Evolutionary conservation across 495 filamentous ascomycete genomes (phyloP).

Genomic region (Trichoderma erinaceum): DNA sequence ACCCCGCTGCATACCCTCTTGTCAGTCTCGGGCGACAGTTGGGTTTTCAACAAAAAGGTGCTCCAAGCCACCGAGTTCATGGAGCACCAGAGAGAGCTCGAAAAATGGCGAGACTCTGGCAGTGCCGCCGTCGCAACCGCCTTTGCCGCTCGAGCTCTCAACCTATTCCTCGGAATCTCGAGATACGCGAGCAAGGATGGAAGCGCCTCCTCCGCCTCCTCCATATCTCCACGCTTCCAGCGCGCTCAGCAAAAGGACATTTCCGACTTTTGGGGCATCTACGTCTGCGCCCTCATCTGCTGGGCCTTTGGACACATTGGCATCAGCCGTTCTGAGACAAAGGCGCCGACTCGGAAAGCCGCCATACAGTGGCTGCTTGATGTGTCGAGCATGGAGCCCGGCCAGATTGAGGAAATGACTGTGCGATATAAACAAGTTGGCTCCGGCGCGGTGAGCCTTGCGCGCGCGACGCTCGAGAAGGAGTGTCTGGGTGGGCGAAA

Average conservation of each 20-base stretch:
- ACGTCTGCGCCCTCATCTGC: slow-evolving; percentile 42
- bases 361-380: slow-evolving; percentile 49
- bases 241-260: slow-evolving; percentile 30
- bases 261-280: slow-evolving; percentile 44
- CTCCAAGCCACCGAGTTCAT: slow-evolving; percentile 29
- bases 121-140: slow-evolving; percentile 25
- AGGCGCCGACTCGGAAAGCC: slow-evolving; percentile 36
- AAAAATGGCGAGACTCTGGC: slow-evolving; percentile 28
- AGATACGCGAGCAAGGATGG: slow-evolving; percentile 12
- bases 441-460: slow-evolving; percentile 33
- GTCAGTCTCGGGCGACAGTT: slow-evolving; percentile 43
- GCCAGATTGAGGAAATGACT: slow-evolving; percentile 26
- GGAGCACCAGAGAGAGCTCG: slow-evolving; percentile 34
- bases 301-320: slow-evolving; percentile 45
- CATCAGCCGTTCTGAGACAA: slow-evolving; percentile 25
- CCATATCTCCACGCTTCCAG: slow-evolving; percentile 16
- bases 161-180: slow-evolving; percentile 22
- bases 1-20: slow-evolving; percentile 44
- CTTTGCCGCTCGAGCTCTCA: slow-evolving; percentile 31
- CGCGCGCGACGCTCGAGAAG: slow-evolving; percentile 33
- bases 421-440: slow-evolving; percentile 30
- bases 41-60: slow-evolving; percentile 43
- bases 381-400: slow-evolving; percentile 55
- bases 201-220: slow-evolving; percentile 4
- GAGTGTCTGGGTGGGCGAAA: slow-evolving; percentile 35